These are phyloP conservation scores for Neotropicomus parvogracilis DNA, from an alignment of 1,284 basidiomycete species.

Conservation along the genomic window DNA sequence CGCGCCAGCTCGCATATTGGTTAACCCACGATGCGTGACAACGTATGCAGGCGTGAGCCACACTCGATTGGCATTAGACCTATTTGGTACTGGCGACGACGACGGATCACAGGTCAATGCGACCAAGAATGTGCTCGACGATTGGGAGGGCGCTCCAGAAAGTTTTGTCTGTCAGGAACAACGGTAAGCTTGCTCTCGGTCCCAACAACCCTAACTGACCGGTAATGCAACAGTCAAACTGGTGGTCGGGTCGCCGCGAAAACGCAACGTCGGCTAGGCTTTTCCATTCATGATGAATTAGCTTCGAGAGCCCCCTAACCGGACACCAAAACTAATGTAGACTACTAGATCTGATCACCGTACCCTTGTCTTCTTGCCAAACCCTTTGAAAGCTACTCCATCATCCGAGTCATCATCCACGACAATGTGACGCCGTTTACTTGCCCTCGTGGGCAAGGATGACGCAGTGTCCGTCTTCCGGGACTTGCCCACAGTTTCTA, in stretches of 20 bases:
- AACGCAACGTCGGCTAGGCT: constrained; percentile 82
- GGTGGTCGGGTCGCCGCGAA: constrained; percentile 90
- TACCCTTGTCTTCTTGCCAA: constrained; percentile 38
- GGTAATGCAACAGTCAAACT: constrained; percentile 54
- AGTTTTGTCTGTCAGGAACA: constrained; percentile 97
- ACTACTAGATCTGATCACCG: constrained; percentile 12
- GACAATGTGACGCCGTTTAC: constrained; percentile 38
- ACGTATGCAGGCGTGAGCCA: constrained; percentile 96
- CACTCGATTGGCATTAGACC: constrained; percentile 84
- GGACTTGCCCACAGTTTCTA: background rate
- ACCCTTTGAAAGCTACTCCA: constrained; percentile 63
- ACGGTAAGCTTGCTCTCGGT: constrained; percentile 45
- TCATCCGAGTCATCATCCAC: constrained; percentile 70
- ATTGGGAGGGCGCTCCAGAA: constrained; percentile 92
- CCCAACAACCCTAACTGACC: constrained; percentile 6
- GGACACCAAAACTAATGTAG: constrained; percentile 1
- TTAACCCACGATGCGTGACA: constrained; percentile 93
- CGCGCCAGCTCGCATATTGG: constrained; percentile 81
- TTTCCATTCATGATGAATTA: constrained; percentile 78
- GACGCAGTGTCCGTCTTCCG: background rate
- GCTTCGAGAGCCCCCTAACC: constrained; percentile 14
- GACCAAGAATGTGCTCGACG: constrained; percentile 81
- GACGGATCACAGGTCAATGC: constrained; percentile 43
- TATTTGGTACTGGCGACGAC: constrained; percentile 77
- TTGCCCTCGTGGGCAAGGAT: constrained; percentile 25